phyloP scores from a whole-genome alignment of 2,329 filamentous ascomycete genomes.

The Penicillium fuscoglaucum region DNA sequence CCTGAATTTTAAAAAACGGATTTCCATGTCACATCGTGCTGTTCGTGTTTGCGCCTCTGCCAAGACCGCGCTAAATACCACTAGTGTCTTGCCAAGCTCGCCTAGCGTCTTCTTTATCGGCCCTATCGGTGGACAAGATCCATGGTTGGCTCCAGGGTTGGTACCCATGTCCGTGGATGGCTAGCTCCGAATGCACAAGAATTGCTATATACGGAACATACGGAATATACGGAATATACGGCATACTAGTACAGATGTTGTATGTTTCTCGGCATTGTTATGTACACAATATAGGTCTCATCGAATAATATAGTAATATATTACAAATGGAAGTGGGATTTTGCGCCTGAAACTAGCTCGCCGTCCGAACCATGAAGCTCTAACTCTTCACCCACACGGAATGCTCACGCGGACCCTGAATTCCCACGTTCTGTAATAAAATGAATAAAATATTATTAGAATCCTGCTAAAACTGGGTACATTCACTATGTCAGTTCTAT shows the following conservation, averaged over 20 bases:
- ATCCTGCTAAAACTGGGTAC: background rate
- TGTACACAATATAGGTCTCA: background rate
- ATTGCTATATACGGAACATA: background rate
- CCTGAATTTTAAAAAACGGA: background rate
- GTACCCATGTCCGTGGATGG: background rate
- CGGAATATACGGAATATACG: too few species aligned
- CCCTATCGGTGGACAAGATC: conserved; percentile 3
- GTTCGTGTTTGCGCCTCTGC: background rate
- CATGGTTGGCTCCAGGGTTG: background rate
- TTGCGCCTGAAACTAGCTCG: conserved; percentile 11
- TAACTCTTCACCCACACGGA: background rate
- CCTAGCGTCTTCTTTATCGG: conserved; percentile 11
- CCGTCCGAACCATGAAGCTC: background rate
- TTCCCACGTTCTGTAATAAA: conserved; percentile 2
- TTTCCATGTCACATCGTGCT: background rate
- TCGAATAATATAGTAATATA: background rate
- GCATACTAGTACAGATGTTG: too few species aligned
- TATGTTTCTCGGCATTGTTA: background rate
- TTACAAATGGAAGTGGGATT: background rate
- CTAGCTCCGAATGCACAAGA: background rate
- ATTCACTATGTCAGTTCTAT: conserved; percentile 1
- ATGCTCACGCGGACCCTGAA: background rate
- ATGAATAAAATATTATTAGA: conserved; percentile 21
- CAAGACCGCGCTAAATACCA: background rate
- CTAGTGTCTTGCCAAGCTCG: conserved; percentile 3